phyloP scores from a whole-genome alignment of 108 stramenopile species.

The Schizochytrium sp. region DNA sequence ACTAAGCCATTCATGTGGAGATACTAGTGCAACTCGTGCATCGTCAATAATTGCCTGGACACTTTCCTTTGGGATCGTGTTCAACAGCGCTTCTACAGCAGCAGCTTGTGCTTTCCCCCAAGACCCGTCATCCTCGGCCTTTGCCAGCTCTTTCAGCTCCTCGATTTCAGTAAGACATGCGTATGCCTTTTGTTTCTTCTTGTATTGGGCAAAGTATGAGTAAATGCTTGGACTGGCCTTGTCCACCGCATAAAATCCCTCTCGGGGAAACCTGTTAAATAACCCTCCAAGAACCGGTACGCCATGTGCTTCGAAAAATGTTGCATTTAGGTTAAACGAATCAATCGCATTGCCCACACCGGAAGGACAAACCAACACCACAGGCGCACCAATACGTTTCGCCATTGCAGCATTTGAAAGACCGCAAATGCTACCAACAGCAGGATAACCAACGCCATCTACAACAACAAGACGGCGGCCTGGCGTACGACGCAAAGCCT shows the following conservation, averaged over 20 bases:
- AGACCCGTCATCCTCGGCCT: background rate
- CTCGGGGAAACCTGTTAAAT: constrained; percentile 85
- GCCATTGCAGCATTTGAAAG: constrained; percentile 92
- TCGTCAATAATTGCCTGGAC: background rate
- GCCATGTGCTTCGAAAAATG: constrained; percentile 82
- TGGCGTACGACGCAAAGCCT: constrained; percentile 73
- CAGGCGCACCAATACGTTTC: constrained; percentile 79
- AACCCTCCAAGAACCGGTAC: constrained; percentile 87
- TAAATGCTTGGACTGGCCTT: constrained; percentile 81
- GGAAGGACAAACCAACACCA: constrained; percentile 79
- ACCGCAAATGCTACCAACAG: constrained; percentile 93
- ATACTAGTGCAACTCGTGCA: background rate
- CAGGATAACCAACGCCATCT: constrained; percentile 97
- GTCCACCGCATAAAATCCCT: constrained; percentile 87
- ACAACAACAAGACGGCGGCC: constrained; percentile 86
- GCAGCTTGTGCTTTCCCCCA: background rate
- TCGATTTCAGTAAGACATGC: constrained; percentile 32
- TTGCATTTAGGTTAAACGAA: constrained; percentile 93
- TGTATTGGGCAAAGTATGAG: constrained; percentile 79
- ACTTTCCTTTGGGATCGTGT: background rate
- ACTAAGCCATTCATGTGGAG: background rate
- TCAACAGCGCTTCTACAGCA: constrained; percentile 12
- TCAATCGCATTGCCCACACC: constrained; percentile 94
- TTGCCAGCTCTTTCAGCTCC: constrained; percentile 46
- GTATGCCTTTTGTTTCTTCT: constrained; percentile 2